phyloP scores from a whole-genome alignment of 2,329 filamentous ascomycete species.

The Cladophialophora exuberans region DNA sequence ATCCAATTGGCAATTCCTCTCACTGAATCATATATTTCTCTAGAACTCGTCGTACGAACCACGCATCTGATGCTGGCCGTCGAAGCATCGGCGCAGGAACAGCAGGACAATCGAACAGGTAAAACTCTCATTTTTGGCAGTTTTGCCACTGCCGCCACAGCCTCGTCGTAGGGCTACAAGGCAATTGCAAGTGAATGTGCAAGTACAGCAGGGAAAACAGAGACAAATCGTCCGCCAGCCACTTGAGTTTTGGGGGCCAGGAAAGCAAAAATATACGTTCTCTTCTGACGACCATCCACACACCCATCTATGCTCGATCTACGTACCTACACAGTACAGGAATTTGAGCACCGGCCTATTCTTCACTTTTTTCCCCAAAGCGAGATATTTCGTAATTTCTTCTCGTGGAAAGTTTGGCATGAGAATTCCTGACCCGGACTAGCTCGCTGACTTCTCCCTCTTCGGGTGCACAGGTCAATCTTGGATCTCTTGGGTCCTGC shows the following conservation, averaged over 20 bases:
- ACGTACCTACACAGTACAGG: no score
- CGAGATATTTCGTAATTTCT: no score
- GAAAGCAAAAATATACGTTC: no score
- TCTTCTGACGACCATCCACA: background rate
- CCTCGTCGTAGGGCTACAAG: constrained; percentile 30
- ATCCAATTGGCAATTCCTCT: background rate
- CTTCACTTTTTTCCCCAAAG: background rate
- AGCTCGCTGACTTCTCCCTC: constrained; percentile 7
- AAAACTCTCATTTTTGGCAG: constrained; percentile 61
- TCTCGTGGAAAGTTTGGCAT: no score
- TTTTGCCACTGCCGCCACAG: constrained; percentile 34
- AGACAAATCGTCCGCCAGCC: no score
- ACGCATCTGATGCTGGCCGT: constrained; percentile 65
- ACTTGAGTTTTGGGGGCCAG: no score
- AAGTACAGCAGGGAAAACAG: background rate
- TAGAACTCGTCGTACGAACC: constrained; percentile 71
- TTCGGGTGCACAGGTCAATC: constrained; percentile 18
- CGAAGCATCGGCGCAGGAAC: constrained; percentile 66
- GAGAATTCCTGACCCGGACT: no score
- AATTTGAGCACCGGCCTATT: no score
- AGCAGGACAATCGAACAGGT: constrained; percentile 61
- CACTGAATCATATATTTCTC: background rate
- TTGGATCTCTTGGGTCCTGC: constrained; percentile 16
- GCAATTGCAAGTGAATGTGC: background rate
- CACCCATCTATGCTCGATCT: background rate